Percentiles rank a stretch among this genome's conserved stretches.
These are phyloP conservation scores for Lumnitzera littorea DNA, from an alignment of 345 rosid species.

Conservation along the genomic window DNA sequence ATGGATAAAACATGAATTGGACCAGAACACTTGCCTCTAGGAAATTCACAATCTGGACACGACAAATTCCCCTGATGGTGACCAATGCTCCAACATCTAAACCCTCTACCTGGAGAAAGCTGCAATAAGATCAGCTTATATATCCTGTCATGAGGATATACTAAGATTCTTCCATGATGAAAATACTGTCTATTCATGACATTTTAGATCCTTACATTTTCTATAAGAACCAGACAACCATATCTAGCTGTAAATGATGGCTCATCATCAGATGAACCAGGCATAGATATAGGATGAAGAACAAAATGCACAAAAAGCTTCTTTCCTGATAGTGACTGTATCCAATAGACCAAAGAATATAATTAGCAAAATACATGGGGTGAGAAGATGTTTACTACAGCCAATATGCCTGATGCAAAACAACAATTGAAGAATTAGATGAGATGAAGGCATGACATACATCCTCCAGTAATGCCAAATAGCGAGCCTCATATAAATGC, in stretches of 20 bases:
- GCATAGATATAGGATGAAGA: slow-evolving; percentile 59
- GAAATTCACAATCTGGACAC: slow-evolving; percentile 47
- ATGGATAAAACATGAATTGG: slow-evolving; percentile 1
- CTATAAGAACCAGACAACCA: slow-evolving; percentile 65
- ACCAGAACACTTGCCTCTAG: slow-evolving; percentile 32
- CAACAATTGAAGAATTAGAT: not conserved
- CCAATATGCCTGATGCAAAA: not conserved
- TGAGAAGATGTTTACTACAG: not conserved
- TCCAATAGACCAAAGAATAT: slow-evolving; percentile 1
- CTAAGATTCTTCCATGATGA: not conserved
- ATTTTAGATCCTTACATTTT: slow-evolving; percentile 47
- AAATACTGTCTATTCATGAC: not conserved
- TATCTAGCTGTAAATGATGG: slow-evolving; percentile 74
- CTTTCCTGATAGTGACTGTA: slow-evolving; percentile 52
- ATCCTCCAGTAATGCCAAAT: slow-evolving; percentile 68
- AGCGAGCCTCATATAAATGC: slow-evolving; percentile 76
- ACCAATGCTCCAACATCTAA: slow-evolving; percentile 73
- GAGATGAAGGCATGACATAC: slow-evolving; percentile 20
- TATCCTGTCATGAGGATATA: slow-evolving; percentile 7
- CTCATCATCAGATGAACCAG: slow-evolving; percentile 39
- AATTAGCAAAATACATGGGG: not conserved
- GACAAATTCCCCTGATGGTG: slow-evolving; percentile 61
- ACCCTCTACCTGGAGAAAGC: slow-evolving; percentile 45
- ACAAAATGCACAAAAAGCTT: slow-evolving; percentile 74
- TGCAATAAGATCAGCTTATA: not conserved